phyloP scores from a whole-genome alignment of 305 asterid genomes.

The Salvia sclarea region DNA sequence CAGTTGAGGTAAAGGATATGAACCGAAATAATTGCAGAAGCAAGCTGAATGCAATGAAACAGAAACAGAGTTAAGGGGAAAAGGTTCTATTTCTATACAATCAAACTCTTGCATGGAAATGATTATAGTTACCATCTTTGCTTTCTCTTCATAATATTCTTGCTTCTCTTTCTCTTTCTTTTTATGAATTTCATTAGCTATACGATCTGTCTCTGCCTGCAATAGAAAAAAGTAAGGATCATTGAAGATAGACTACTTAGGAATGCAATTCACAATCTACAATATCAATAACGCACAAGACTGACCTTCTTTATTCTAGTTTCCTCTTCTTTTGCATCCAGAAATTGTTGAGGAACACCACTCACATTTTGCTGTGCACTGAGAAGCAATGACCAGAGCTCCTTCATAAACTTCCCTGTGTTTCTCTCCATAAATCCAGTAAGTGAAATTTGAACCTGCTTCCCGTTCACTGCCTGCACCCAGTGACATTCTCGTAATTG shows the following conservation, averaged over 20 bases:
- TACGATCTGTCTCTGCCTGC: conserved; percentile 88
- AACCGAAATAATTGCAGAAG: conserved; percentile 98
- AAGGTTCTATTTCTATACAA: conserved; percentile 33
- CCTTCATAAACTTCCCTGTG: conserved; percentile 98
- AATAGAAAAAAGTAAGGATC: conserved; percentile 28
- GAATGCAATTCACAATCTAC: conserved; percentile 1
- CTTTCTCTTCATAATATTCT: conserved; percentile 66
- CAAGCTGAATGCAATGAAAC: conserved; percentile 82
- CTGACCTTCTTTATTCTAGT: conserved; percentile 76
- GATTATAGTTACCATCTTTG: conserved; percentile 58
- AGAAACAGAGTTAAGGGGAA: conserved; percentile 53
- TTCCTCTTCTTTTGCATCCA: conserved; percentile 98
- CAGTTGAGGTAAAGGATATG: conserved; percentile 97
- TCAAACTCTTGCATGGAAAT: conserved; percentile 59
- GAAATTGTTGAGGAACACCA: conserved; percentile 96
- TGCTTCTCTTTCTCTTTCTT: conserved; percentile 78
- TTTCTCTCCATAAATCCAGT: conserved; percentile 99
- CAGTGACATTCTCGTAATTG: conserved; percentile 25
- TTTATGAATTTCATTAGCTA: conserved; percentile 67
- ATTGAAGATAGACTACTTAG: conserved; percentile 1
- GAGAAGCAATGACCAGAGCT: conserved; percentile 84
- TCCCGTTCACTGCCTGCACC: conserved; percentile 89
- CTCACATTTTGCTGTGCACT: conserved; percentile 91
- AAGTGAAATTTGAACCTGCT: conserved; percentile 85
- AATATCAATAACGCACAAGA: conserved; percentile 24